Percentiles rank a stretch among this genome's conserved stretches.
Evolutionary conservation across 73 alveolate species (phyloP).

Genomic region (Uronychia binucleata): DNA sequence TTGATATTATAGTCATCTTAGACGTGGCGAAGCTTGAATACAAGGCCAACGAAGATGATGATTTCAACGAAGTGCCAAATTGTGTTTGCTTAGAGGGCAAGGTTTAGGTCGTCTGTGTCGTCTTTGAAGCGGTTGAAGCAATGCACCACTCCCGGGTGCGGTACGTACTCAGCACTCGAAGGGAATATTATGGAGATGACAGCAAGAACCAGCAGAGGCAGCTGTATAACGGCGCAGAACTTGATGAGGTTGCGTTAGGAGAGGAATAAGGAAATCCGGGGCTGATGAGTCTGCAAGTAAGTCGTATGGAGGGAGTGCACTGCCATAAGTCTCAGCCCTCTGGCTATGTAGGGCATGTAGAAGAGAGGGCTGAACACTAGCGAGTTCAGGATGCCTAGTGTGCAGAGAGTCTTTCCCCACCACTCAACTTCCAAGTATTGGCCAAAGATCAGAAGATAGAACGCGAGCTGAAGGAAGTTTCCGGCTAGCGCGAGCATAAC

Average conservation of each 20-base stretch:
- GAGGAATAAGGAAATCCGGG: not conserved
- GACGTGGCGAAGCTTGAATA: not conserved
- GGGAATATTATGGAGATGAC: not conserved
- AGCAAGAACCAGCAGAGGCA: not conserved
- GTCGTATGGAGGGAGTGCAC: not conserved
- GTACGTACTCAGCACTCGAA: not conserved
- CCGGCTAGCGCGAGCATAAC: not conserved
- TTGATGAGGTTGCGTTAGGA: not conserved
- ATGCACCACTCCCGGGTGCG: not conserved
- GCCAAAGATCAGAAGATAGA: not conserved
- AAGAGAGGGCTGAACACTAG: not conserved
- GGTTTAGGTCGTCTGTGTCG: not conserved
- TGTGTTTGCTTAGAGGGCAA: not conserved
- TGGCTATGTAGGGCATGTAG: constrained; percentile 2
- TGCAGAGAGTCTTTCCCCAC: not conserved
- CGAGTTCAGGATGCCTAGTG: not conserved
- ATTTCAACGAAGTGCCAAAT: not conserved
- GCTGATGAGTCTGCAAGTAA: not conserved
- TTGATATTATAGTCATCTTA: constrained; percentile 9
- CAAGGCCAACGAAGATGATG: not conserved
- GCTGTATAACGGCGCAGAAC: not conserved
- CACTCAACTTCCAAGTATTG: not conserved
- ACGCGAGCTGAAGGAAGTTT: not conserved
- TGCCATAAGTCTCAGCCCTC: not conserved
- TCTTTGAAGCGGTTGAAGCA: not conserved